Percentiles rank a stretch among this genome's conserved stretches.
Conservation (phyloP, 2,329 filamentous ascomycete genomes). For the Neoarthrinium moseri region DNA sequence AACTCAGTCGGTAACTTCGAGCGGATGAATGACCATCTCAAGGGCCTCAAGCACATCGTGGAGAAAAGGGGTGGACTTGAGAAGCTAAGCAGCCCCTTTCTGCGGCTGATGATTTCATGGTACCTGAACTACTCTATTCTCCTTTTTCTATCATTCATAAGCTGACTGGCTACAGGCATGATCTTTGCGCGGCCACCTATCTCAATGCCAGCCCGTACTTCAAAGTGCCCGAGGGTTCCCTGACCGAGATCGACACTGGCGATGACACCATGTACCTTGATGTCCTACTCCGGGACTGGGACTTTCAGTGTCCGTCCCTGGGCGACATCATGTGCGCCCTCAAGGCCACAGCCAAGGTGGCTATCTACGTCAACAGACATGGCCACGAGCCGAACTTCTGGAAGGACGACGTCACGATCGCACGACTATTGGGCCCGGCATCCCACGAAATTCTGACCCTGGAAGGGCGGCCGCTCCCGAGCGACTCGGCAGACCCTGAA, state of each 20-base stretch:
- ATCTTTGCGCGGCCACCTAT: constrained; percentile 23
- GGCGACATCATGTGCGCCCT: constrained; percentile 23
- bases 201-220: constrained; percentile 21
- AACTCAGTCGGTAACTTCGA: constrained; percentile 22
- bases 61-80: constrained; percentile 22
- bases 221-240: constrained; percentile 15
- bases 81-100: constrained; percentile 17
- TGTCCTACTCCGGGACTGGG: constrained; percentile 18
- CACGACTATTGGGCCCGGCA: constrained; percentile 21
- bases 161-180: constrained; percentile 17
- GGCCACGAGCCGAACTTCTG: constrained; percentile 17
- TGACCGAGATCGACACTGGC: constrained; percentile 17
- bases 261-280: constrained; percentile 19
- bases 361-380: constrained; percentile 23
- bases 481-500: constrained; percentile 9
- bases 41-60: constrained; percentile 23
- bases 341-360: constrained; percentile 21
- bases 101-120: constrained; percentile 27
- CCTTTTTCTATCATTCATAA: not conserved
- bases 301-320: constrained; percentile 17
- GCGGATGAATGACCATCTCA: constrained; percentile 19
- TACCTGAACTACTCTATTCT: constrained; percentile 5
- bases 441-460: constrained; percentile 23
- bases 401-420: constrained; percentile 21
- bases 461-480: constrained; percentile 20